Conservation (phyloP, 2,329 filamentous ascomycete species). For the Aspergillus unguis region DNA sequence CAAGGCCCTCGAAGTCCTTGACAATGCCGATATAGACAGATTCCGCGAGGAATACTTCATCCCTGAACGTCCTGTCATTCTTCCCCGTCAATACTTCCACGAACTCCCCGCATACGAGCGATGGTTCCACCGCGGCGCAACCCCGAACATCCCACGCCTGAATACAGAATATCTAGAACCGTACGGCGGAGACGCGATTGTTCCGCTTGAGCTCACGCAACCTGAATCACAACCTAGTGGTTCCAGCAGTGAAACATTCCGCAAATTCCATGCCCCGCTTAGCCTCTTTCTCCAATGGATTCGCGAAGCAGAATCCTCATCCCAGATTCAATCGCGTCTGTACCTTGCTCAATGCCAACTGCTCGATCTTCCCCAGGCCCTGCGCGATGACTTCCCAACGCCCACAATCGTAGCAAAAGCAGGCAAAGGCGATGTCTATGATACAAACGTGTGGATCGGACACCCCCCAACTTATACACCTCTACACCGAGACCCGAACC, state of each 20-base stretch:
- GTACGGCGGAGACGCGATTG: constrained; percentile 47
- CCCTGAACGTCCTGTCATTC: constrained; percentile 52
- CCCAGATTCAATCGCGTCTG: constrained; percentile 44
- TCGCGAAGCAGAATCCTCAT: constrained; percentile 22
- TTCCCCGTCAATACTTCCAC: constrained; percentile 44
- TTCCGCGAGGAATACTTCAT: constrained; percentile 57
- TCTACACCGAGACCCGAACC: constrained; percentile 88
- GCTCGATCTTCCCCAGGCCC: constrained; percentile 59
- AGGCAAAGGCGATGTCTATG: constrained; percentile 81
- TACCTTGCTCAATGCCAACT: constrained; percentile 86
- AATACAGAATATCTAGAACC: constrained; percentile 44
- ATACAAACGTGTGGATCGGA: constrained; percentile 83
- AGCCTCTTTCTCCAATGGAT: constrained; percentile 61
- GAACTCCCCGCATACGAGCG: constrained; percentile 53
- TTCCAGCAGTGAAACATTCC: constrained; percentile 32
- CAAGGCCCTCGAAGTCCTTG: constrained; percentile 27
- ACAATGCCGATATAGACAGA: constrained; percentile 35
- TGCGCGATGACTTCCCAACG: constrained; percentile 65
- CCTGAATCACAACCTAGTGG: background rate
- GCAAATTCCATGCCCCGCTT: constrained; percentile 51
- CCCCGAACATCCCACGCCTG: constrained; percentile 30
- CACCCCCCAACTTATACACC: constrained; percentile 84
- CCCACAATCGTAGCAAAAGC: constrained; percentile 61
- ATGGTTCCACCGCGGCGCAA: constrained; percentile 56
- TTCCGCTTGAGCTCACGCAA: constrained; percentile 59